Evolutionary conservation across 139 green algal species (phyloP).

Genomic region (Tetraselmis striata): DNA sequence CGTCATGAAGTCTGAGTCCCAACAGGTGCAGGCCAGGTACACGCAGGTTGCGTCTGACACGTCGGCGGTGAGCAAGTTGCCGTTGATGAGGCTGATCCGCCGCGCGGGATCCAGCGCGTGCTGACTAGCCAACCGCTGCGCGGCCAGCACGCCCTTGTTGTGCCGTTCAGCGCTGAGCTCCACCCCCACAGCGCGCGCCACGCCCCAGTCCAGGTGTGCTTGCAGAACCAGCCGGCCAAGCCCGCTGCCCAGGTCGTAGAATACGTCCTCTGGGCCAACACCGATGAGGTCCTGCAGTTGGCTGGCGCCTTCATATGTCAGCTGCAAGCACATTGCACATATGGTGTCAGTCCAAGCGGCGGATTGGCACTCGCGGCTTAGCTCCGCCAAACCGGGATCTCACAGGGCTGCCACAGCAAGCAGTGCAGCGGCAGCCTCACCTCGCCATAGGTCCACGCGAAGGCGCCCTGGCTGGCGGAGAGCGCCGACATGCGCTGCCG

Average conservation of each 20-base stretch:
- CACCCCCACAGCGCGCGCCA: background rate
- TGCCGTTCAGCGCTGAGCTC: background rate
- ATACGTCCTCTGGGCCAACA: background rate
- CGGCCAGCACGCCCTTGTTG: background rate
- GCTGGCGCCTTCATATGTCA: background rate
- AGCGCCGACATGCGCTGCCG: background rate
- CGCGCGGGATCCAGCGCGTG: background rate
- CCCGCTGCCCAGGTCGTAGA: conserved; percentile 3
- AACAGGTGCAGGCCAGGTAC: conserved; percentile 2
- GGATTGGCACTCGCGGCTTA: no score
- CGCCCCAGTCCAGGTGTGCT: background rate
- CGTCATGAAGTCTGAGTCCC: conserved; percentile 3
- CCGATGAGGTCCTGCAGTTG: background rate
- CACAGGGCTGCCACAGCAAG: background rate
- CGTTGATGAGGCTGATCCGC: background rate
- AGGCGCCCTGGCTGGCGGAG: background rate
- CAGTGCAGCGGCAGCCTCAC: background rate
- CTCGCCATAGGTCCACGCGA: background rate
- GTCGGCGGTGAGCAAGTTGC: background rate
- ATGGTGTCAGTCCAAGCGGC: no score
- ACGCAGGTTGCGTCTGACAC: background rate
- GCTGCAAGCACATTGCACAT: background rate
- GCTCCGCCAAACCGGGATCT: no score
- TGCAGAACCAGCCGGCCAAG: background rate
- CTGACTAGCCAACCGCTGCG: background rate